Evolutionary conservation across 1,284 basidiomycete species (phyloP).

Genomic region (Moniliella sp.): DNA sequence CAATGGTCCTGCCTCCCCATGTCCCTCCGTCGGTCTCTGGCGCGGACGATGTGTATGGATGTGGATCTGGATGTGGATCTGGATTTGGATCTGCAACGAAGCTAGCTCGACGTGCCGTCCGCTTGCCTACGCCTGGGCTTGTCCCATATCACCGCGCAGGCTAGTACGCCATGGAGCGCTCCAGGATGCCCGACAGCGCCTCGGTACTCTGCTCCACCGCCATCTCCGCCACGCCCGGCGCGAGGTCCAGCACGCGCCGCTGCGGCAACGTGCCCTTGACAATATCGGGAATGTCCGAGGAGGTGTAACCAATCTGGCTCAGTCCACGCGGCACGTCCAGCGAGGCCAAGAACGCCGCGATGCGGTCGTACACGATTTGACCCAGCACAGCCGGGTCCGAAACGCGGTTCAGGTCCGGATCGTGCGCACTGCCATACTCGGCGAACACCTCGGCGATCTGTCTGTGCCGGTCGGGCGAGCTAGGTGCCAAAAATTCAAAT

Average conservation of each 20-base stretch:
- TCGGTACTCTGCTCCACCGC: background rate
- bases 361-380: slow-evolving; percentile 59
- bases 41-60: too few species aligned
- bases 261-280: slow-evolving; percentile 73
- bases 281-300: slow-evolving; percentile 37
- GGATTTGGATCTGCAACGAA: too few species aligned
- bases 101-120: too few species aligned
- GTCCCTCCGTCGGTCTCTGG: too few species aligned
- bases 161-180: background rate
- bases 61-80: too few species aligned
- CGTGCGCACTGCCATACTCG: slow-evolving; percentile 19
- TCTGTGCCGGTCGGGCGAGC: slow-evolving; percentile 57
- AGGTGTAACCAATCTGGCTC: slow-evolving; percentile 57
- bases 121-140: too few species aligned
- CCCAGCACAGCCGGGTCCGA: slow-evolving; percentile 67
- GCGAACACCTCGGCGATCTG: slow-evolving; percentile 68
- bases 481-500: slow-evolving; percentile 29
- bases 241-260: too few species aligned
- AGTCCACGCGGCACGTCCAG: slow-evolving; percentile 72
- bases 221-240: too few species aligned
- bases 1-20: too few species aligned
- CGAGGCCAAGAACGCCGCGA: slow-evolving; percentile 66
- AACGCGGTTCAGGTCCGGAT: slow-evolving; percentile 39
- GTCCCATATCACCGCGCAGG: too few species aligned
- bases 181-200: background rate